A percentile compares a stretch with the other conserved stretches of the same genome.
These are phyloP conservation scores for Alternaria sp. DNA, from an alignment of 2,329 filamentous ascomycete species.

Conservation along the genomic window DNA sequence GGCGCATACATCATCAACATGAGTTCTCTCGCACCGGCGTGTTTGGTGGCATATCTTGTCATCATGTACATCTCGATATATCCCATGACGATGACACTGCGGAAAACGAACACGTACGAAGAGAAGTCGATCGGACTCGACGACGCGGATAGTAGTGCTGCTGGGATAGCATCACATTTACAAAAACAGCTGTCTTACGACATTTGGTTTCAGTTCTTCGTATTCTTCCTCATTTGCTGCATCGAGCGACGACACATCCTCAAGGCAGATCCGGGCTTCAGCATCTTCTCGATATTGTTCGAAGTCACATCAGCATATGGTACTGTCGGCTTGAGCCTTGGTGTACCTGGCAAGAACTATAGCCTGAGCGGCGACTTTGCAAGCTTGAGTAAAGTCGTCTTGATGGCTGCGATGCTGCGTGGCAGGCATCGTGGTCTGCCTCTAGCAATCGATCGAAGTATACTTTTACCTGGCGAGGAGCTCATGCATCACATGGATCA, in stretches of 20 bases:
- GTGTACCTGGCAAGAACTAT: constrained; percentile 62
- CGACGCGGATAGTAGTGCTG: constrained; percentile 31
- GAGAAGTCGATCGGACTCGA: constrained; percentile 72
- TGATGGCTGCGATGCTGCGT: constrained; percentile 65
- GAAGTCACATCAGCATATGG: constrained; percentile 68
- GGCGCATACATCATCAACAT: constrained; percentile 73
- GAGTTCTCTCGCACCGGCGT: constrained; percentile 62
- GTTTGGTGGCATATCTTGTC: constrained; percentile 68
- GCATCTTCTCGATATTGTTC: constrained; percentile 55
- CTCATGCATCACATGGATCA: constrained; percentile 48
- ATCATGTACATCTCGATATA: constrained; percentile 74
- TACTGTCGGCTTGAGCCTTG: constrained; percentile 68
- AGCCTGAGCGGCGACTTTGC: constrained; percentile 66
- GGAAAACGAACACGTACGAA: constrained; percentile 76
- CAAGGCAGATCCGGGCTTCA: constrained; percentile 43
- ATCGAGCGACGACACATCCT: constrained; percentile 67
- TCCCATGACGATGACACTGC: constrained; percentile 69
- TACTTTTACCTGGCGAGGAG: constrained; percentile 44
- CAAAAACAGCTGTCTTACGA: constrained; percentile 72
- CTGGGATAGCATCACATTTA: constrained; percentile 58
- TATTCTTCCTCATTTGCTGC: constrained; percentile 66
- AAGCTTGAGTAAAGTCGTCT: constrained; percentile 64
- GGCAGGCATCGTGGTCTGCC: constrained; percentile 43
- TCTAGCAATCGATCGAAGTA: constrained; percentile 45
- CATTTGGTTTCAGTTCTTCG: constrained; percentile 70